Conservation (phyloP, 441 rosid species). For the Pelargonium australe region DNA sequence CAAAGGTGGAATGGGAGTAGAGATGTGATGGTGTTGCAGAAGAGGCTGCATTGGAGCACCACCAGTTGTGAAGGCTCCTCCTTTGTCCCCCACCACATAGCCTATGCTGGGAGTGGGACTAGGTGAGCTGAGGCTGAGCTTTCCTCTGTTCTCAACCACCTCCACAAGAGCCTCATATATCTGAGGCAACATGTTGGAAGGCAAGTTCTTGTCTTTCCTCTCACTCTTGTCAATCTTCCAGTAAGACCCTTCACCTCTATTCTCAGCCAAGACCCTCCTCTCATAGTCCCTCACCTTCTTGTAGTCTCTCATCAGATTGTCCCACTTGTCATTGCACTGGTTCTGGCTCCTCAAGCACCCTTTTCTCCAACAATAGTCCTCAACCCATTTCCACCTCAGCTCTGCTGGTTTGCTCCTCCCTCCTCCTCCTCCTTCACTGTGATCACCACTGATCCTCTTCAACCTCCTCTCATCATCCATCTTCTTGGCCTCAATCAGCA, state of each 20-base stretch:
- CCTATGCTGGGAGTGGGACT: constrained; percentile 14
- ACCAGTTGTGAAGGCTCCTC: constrained; percentile 8
- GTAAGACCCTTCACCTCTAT: constrained; percentile 31
- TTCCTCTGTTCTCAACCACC: constrained; percentile 56
- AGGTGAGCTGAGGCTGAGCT: constrained; percentile 1
- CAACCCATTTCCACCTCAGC: constrained; percentile 94
- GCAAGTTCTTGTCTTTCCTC: constrained; percentile 71
- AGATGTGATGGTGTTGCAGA: constrained; percentile 32
- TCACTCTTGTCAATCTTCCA: constrained; percentile 83
- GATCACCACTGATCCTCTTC: constrained; percentile 42
- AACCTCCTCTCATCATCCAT: constrained; percentile 81
- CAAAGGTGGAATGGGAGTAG: constrained; percentile 25
- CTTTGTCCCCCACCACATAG: constrained; percentile 24
- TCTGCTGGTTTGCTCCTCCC: constrained; percentile 59
- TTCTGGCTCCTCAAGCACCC: constrained; percentile 79
- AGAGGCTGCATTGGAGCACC: constrained; percentile 24
- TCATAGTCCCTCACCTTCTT: constrained; percentile 79
- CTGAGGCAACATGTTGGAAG: constrained; percentile 62
- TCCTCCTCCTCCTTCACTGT: too few relatives aligned
- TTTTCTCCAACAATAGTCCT: constrained; percentile 76
- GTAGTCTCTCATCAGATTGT: constrained; percentile 92
- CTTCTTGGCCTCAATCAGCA: constrained; percentile 73
- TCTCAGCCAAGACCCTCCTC: constrained; percentile 28
- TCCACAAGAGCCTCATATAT: constrained; percentile 64
- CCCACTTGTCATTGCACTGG: constrained; percentile 97